Evolutionary conservation across 139 green algal species (phyloP), one percentile per base, ranked within the genome.

Genomic region (Chlamydomonas eustigma): DNA sequence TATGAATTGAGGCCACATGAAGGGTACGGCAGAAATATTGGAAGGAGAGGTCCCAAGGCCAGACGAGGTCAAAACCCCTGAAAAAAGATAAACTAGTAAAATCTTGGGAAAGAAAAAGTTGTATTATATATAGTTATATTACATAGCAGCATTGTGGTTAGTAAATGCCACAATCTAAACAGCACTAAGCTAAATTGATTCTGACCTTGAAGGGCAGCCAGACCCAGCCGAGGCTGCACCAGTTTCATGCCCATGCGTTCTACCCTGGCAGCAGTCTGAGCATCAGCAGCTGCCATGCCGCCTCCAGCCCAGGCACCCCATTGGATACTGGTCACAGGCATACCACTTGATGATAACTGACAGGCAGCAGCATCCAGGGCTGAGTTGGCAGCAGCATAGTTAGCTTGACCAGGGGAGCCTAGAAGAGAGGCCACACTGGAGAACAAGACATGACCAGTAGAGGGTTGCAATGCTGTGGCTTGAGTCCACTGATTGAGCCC

Each of bases 341-440:
- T 4, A 44, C 76, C 81, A 2, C 24, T 3, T 1, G 28, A 2
- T 1, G 32, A 4, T 6, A 51, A 37, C 31, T 51, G 63, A 0
- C 12, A 39, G 4, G 79, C 80, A 24, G 77, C 52, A 2, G 73
- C 78, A 44, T 95, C 90, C 68, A 97, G 75, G 0, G 71, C 79
- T 8, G 81, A 83, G 76, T 97, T 97, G 64, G 92, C 92, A 4
- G 83, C 78, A 64, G 73, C 74, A 78, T 97, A 97, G 81, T 88
- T 91, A 68, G 90, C 83, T 73, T 97, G 92, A 24, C 92, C 92
- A 34, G 88, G 72, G 1, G 85, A 90, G 31, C 91, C 90, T 37
- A 95, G 84, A 39, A 94, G 78, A 34, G 86, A 82, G 3, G 91
- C 91, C 34, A 94, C 85, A 2, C 84, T 91, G 50, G 88, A 93